phyloP scores from a whole-genome alignment of 2,329 filamentous ascomycete species.

The Epichloe typhina region DNA sequence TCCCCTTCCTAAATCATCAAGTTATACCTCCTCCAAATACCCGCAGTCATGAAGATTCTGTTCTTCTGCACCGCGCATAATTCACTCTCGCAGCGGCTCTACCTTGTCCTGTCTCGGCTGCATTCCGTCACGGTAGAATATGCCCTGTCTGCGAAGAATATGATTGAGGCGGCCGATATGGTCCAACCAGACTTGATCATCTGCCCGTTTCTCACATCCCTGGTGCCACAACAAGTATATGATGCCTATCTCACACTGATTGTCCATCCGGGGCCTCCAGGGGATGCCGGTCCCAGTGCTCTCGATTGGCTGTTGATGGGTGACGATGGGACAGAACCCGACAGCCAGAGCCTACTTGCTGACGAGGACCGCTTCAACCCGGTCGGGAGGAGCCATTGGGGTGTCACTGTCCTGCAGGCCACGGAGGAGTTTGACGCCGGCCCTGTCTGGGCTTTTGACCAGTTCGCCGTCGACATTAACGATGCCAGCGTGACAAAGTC shows the following conservation, averaged over 20 bases:
- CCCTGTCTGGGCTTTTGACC: constrained; percentile 30
- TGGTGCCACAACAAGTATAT: constrained; percentile 24
- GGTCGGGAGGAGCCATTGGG: constrained; percentile 25
- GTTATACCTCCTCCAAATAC: background rate
- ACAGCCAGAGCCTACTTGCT: constrained; percentile 16
- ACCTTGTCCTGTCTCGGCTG: constrained; percentile 19
- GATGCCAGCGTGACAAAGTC: constrained; percentile 26
- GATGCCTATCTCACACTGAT: constrained; percentile 25
- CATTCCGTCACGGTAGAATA: constrained; percentile 28
- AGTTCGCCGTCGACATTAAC: constrained; percentile 28
- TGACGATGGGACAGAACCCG: constrained; percentile 23
- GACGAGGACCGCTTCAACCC: constrained; percentile 12
- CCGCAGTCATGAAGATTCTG: constrained; percentile 23
- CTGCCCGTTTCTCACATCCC: constrained; percentile 27
- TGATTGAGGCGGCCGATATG: constrained; percentile 25
- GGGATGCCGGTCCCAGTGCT: constrained; percentile 27
- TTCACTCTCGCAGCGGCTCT: constrained; percentile 27
- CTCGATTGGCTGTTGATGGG: constrained; percentile 30
- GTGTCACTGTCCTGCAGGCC: constrained; percentile 26
- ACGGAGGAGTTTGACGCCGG: constrained; percentile 28
- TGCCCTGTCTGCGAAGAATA: constrained; percentile 18
- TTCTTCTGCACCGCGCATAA: constrained; percentile 33
- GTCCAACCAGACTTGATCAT: constrained; percentile 26
- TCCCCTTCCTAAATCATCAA: too few relatives aligned
- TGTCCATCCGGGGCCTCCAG: constrained; percentile 27